Conservation (phyloP, 2,329 filamentous ascomycete species). For the Sporothrix pseudoabietina region DNA sequence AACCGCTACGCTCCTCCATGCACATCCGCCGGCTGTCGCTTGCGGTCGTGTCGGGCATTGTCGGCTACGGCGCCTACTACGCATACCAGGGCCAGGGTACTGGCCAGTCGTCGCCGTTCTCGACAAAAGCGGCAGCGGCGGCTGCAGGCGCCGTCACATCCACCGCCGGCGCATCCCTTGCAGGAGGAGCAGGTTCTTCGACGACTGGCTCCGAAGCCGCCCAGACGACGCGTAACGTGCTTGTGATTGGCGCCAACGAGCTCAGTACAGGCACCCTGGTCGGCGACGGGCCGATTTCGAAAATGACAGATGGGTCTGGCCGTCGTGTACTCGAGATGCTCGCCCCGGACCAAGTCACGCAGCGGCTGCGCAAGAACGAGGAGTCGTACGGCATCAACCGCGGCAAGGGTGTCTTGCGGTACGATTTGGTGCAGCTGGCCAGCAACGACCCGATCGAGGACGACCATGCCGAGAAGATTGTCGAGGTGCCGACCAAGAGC, state of each 20-base stretch:
- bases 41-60: conserved; percentile 68
- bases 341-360: conserved; percentile 88
- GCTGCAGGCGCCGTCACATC: conserved; percentile 35
- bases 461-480: conserved; percentile 97
- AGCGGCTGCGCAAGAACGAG: conserved; percentile 85
- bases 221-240: conserved; percentile 61
- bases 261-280: conserved; percentile 86
- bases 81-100: conserved; percentile 56
- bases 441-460: conserved; percentile 99
- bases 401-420: conserved; percentile 87
- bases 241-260: conserved; percentile 88
- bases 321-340: conserved; percentile 93
- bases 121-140: conserved; percentile 19
- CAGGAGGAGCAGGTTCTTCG: neutral
- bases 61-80: conserved; percentile 78
- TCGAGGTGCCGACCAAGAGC: conserved; percentile 71
- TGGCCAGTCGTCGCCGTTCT: conserved; percentile 17
- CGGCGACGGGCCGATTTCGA: conserved; percentile 83
- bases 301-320: conserved; percentile 82
- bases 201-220: neutral
- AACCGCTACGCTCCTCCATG: conserved; percentile 70
- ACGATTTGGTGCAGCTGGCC: conserved; percentile 90
- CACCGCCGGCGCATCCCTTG: neutral
- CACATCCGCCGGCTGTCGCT: conserved; percentile 69
- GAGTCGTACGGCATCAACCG: conserved; percentile 89